Conservation (phyloP, 148 eudicot genomes). For the Rhododendron mucronatum region DNA sequence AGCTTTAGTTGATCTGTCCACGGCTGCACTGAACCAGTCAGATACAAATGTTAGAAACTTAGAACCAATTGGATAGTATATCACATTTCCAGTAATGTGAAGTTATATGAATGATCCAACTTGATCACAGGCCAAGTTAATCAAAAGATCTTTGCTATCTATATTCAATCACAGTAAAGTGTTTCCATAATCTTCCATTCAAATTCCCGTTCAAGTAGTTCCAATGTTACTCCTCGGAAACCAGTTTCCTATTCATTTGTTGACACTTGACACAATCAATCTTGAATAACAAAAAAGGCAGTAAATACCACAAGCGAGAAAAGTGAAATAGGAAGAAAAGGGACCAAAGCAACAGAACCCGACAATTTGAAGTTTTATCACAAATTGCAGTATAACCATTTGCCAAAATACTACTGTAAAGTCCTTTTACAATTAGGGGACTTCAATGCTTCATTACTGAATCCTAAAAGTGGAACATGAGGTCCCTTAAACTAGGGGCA, state of each 20-base stretch:
- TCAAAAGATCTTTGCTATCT: background rate
- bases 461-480: background rate
- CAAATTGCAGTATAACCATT: background rate
- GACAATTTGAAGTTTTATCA: background rate
- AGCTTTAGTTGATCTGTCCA: slow-evolving; percentile 14
- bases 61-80: background rate
- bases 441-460: background rate
- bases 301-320: background rate
- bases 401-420: background rate
- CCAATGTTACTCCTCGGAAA: background rate
- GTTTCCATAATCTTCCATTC: background rate
- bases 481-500: background rate
- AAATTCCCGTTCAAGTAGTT: background rate
- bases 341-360: background rate
- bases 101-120: background rate
- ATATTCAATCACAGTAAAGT: background rate
- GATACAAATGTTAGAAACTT: slow-evolving; percentile 11
- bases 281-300: background rate
- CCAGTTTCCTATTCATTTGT: background rate
- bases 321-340: background rate
- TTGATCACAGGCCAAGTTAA: background rate
- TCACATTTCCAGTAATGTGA: background rate
- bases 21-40: slow-evolving; percentile 34
- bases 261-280: background rate
- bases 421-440: background rate